Evolutionary conservation across 768 basidiomycete species (phyloP).

Genomic region (Pleurotus giganteus): DNA sequence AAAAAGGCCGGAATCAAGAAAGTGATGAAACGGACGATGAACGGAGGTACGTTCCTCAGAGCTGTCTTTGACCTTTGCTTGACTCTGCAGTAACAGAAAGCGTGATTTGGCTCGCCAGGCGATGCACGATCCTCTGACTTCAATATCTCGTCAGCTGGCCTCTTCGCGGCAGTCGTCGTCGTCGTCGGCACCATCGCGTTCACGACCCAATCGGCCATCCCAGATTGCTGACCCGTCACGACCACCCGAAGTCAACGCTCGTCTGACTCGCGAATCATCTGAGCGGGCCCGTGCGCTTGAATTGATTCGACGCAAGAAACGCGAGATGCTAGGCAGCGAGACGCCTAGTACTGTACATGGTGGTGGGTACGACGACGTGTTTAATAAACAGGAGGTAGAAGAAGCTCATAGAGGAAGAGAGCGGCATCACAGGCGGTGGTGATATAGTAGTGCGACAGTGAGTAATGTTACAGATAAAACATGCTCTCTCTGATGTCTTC

Average conservation of each 20-base stretch:
- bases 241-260: constrained; percentile 46
- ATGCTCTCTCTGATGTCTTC: background rate
- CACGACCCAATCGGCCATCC: constrained; percentile 12
- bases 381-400: background rate
- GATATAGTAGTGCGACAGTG: no score
- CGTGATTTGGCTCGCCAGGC: no score
- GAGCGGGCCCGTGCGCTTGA: background rate
- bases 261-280: background rate
- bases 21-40: no score
- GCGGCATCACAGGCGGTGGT: background rate
- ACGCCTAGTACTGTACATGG: background rate
- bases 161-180: constrained; percentile 27
- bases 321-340: constrained; percentile 1
- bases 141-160: constrained; percentile 66
- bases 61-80: no score
- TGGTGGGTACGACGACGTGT: background rate
- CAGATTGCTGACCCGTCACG: constrained; percentile 17
- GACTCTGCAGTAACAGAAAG: no score
- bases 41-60: no score
- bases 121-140: constrained; percentile 74
- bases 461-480: constrained; percentile 2
- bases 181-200: constrained; percentile 20
- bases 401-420: background rate
- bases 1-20: no score
- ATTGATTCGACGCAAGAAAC: background rate